Conservation (phyloP, 768 basidiomycete genomes). For the Lactifluus piperatus region DNA sequence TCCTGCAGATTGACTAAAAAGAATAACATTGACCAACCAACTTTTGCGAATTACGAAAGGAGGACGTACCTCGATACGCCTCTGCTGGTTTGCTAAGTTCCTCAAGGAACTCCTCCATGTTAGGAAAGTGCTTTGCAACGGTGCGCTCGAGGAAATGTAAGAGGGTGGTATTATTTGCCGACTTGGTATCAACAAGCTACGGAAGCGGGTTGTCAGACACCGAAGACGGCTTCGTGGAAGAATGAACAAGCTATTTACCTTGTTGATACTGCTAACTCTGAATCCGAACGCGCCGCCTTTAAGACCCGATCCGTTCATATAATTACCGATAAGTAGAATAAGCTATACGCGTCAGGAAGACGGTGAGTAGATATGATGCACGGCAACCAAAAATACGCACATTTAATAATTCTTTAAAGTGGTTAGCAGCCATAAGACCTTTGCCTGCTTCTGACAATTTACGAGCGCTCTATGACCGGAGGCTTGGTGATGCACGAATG, state of each 20-base stretch:
- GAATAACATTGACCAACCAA: conserved; percentile 12
- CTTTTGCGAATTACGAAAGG: background rate
- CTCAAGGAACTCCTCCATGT: conserved; percentile 81
- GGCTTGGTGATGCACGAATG: conserved; percentile 11
- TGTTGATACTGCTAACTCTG: conserved; percentile 95
- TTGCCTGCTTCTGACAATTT: conserved; percentile 78
- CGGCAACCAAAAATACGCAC: conserved; percentile 33
- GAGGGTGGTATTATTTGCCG: conserved; percentile 86
- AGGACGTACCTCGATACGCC: conserved; percentile 66
- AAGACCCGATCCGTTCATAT: conserved; percentile 93
- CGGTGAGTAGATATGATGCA: conserved; percentile 16
- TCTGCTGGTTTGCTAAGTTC: conserved; percentile 87
- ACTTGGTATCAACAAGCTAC: conserved; percentile 96
- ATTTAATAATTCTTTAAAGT: conserved; percentile 85
- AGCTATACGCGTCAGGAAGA: conserved; percentile 36
- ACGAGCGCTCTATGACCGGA: conserved; percentile 52
- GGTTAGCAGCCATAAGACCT: conserved; percentile 68
- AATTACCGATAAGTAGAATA: conserved; percentile 93
- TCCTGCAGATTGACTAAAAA: conserved; percentile 75
- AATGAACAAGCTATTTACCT: conserved; percentile 38
- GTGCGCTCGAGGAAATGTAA: conserved; percentile 92
- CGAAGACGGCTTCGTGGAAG: background rate
- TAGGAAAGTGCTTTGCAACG: conserved; percentile 77
- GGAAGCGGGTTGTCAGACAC: background rate
- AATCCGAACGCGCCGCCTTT: conserved; percentile 98